These are phyloP conservation scores for Paraconiothyrium sp. DNA, from an alignment of 2,329 filamentous ascomycete species.

Conservation along the genomic window DNA sequence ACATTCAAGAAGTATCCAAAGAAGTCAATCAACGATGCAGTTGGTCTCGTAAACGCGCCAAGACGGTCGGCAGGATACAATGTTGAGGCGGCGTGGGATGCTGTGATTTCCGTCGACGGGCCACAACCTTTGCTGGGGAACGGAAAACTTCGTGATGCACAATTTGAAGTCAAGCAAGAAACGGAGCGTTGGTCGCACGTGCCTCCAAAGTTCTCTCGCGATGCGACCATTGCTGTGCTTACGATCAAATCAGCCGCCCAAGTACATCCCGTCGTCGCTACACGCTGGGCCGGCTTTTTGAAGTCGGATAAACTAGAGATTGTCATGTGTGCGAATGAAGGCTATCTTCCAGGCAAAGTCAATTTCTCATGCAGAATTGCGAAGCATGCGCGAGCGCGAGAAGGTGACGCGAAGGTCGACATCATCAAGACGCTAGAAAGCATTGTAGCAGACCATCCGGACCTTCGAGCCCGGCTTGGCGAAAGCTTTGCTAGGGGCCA, in stretches of 20 bases:
- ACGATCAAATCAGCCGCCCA: constrained; percentile 69
- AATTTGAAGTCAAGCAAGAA: constrained; percentile 68
- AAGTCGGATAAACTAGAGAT: constrained; percentile 68
- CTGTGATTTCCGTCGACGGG: constrained; percentile 60
- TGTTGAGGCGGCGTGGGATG: constrained; percentile 69
- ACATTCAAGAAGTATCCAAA: constrained; percentile 70
- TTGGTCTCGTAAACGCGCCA: constrained; percentile 72
- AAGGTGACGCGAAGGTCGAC: constrained; percentile 64
- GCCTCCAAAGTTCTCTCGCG: constrained; percentile 70
- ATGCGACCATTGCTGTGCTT: constrained; percentile 70
- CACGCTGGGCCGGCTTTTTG: constrained; percentile 71
- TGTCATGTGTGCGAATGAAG: constrained; percentile 72
- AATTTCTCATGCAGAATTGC: constrained; percentile 74
- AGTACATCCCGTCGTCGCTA: constrained; percentile 73
- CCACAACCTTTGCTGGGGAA: constrained; percentile 64
- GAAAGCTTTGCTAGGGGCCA: constrained; percentile 73
- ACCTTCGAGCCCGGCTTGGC: constrained; percentile 62
- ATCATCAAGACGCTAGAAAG: constrained; percentile 68
- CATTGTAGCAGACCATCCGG: constrained; percentile 55
- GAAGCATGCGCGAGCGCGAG: constrained; percentile 61
- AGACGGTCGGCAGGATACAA: constrained; percentile 69
- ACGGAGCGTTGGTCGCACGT: constrained; percentile 69
- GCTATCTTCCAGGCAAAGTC: constrained; percentile 69
- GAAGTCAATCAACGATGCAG: constrained; percentile 69
- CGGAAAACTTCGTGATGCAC: constrained; percentile 61